Evolutionary conservation across 306 rosid species (phyloP), one percentile per base, ranked within the genome.

Genomic region (Prunus mongolica): DNA sequence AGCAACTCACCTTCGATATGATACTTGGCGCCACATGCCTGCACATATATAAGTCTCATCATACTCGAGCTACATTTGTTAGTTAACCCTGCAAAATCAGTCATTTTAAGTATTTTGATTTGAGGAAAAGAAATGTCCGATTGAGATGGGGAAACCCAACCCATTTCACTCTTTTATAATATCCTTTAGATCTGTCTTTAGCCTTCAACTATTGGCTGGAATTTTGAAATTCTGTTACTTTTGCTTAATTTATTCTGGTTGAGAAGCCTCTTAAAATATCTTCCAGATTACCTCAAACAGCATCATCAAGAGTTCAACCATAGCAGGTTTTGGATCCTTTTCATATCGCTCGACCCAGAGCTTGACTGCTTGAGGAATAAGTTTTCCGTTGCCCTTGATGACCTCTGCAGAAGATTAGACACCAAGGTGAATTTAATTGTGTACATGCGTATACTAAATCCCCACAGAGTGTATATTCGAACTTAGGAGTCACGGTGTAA

Each of bases 21-120:
- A 82, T 86, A 90, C 86, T 87, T 95, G 68, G 95, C 93, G 69
- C 98, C 98, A 73, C 98, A 95, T 38, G 97, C 98, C 98, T 95
- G 80, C 69, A 79, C 55, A 76, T 71, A 78, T 67, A 49, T 71
- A 78, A 61, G 79, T 80, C 71, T 74, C 24, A 58, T 57, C 81
- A 75, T n/a, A 79, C 60, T 65, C 71, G 69, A 20, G 54, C 62
- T 57, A 32, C 27, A 30, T 15, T 30, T n/a, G 64, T 32, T 30
- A 32, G 19, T 19, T 32, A 30, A 34, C 65, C 55, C 65, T 34
- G 27, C 12, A 52, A 6, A 49, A 11, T 22, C 63, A 54, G 41
- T 22, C 12, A n/a, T 19, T 20, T n/a, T 44, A 38, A 38, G 2
- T 13, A 66, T 44, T n/a, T 41, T n/a, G 49, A 13, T 63, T 1